A percentile compares a stretch with the other conserved stretches of the same genome.
phyloP scores from a whole-genome alignment of 768 basidiomycete genomes.

The Hygrophoropsis aurantiaca region DNA sequence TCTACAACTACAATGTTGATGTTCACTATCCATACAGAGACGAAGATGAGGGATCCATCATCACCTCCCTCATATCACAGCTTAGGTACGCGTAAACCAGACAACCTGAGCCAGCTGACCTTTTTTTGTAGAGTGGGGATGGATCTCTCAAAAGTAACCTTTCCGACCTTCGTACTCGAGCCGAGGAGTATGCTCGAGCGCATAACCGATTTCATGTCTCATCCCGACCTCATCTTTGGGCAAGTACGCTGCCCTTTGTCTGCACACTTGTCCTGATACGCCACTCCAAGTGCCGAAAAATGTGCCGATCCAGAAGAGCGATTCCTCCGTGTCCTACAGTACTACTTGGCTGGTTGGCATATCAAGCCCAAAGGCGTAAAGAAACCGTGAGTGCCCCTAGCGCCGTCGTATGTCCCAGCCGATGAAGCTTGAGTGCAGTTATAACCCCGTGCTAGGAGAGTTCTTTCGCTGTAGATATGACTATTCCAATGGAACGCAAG shows the following conservation, averaged over 20 bases:
- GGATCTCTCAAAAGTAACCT: slow-evolving; percentile 94
- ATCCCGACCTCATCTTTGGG: slow-evolving; percentile 97
- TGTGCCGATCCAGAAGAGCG: slow-evolving; percentile 83
- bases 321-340: slow-evolving; percentile 87
- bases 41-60: slow-evolving; percentile 91
- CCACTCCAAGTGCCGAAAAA: slow-evolving; percentile 64
- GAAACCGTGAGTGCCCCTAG: slow-evolving; percentile 74
- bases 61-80: slow-evolving; percentile 85
- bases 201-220: slow-evolving; percentile 99
- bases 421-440: slow-evolving; percentile 44
- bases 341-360: slow-evolving; percentile 99
- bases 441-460: slow-evolving; percentile 96
- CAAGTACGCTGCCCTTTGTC: slow-evolving; percentile 36
- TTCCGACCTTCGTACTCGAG: slow-evolving; percentile 94
- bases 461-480: slow-evolving; percentile 96
- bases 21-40: slow-evolving; percentile 58
- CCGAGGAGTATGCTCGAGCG: slow-evolving; percentile 97
- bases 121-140: slow-evolving; percentile 73
- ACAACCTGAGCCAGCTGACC: neutral
- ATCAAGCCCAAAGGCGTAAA: slow-evolving; percentile 99
- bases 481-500: slow-evolving; percentile 88
- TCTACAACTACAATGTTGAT: slow-evolving; percentile 23
- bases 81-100: slow-evolving; percentile 54
- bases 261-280: slow-evolving; percentile 5
- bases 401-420: neutral